Evolutionary conservation across 129 eudicot species (phyloP), one percentile per base, ranked within the genome.

Genomic region (Ambrosia trifida): DNA sequence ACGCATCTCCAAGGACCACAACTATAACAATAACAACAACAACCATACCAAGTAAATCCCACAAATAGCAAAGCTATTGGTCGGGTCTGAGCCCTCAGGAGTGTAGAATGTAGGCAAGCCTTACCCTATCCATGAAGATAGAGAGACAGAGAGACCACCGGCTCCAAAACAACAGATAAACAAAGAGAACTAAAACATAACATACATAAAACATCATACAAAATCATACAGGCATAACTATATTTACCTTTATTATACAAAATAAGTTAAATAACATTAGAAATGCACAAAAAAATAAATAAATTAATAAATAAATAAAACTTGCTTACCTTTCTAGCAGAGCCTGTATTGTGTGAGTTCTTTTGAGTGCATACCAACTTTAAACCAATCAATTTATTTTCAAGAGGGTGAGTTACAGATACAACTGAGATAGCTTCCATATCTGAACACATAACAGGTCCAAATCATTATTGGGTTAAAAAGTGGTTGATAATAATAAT

Each of bases 391-490:
- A 60, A 24, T 78, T 78, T 74, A 43, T 54, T 35, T 45, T 18
- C 51, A 13, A 49, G 8, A 16, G 70, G 70, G 47, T 19, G 56
- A 78, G 28, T 35, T 28, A 19, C 54, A 46, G 69, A 75, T 31
- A 64, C 14, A 53, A 61, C 38, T 16, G 79, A 68, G 7, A 56
- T 43, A 70, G 40, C 65, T 64, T 64, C 70, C 84, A 74, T 80
- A 45, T 65, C 60, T 73, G 32, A 38, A 59, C 4, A 4, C 18
- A 49, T 12, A 17, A 44, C 59, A 71, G 24, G 24, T 5, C 31
- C 11, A 10, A 35, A 68, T 10, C 4, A 64, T 16, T 35, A 16
- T 16, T 13, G 24, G 10, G 8, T 20, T 7, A 61, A 4, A 30
- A 61, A 12, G 7, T 32, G 66, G 11, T 28, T 1, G 17, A 3